These are phyloP conservation scores for Hypoxylon sp. DNA, from an alignment of 2,329 filamentous ascomycete genomes.

Conservation along the genomic window DNA sequence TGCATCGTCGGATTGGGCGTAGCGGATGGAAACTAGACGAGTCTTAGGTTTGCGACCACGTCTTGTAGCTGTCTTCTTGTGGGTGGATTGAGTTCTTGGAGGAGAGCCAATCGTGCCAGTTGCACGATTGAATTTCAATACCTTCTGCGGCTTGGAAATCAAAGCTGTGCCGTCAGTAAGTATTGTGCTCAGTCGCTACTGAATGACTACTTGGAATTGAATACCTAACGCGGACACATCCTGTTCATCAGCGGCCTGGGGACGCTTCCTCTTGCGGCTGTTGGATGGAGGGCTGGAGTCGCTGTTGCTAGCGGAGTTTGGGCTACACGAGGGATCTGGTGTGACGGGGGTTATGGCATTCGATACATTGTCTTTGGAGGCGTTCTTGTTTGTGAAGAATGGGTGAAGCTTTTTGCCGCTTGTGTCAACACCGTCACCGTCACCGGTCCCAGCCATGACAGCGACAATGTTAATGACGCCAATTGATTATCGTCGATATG, in stretches of 20 bases:
- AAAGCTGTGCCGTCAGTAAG: slow-evolving; percentile 31
- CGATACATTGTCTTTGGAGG: slow-evolving; percentile 30
- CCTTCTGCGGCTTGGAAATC: slow-evolving; percentile 60
- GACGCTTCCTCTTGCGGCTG: slow-evolving; percentile 60
- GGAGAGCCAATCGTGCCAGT: slow-evolving; percentile 75
- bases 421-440: slow-evolving; percentile 52
- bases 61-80: slow-evolving; percentile 47
- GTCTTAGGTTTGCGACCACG: slow-evolving; percentile 58
- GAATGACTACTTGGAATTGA: background rate
- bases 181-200: slow-evolving; percentile 4
- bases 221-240: slow-evolving; percentile 34
- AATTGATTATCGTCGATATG: slow-evolving; percentile 36
- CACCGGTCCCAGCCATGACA: slow-evolving; percentile 62
- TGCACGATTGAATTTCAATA: slow-evolving; percentile 70
- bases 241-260: slow-evolving; percentile 56
- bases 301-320: slow-evolving; percentile 45
- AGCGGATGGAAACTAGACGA: slow-evolving; percentile 70
- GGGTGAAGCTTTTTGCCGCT: slow-evolving; percentile 66
- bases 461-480: slow-evolving; percentile 53
- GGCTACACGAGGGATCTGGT: slow-evolving; percentile 54
- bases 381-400: slow-evolving; percentile 61
- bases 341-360: slow-evolving; percentile 48
- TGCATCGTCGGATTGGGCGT: slow-evolving; percentile 64
- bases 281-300: slow-evolving; percentile 49
- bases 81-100: slow-evolving; percentile 65